A percentile compares a stretch with the other conserved stretches of the same genome.
Conservation (phyloP, 1,139 yeast genomes). For the Yamadazyma conglobata region DNA sequence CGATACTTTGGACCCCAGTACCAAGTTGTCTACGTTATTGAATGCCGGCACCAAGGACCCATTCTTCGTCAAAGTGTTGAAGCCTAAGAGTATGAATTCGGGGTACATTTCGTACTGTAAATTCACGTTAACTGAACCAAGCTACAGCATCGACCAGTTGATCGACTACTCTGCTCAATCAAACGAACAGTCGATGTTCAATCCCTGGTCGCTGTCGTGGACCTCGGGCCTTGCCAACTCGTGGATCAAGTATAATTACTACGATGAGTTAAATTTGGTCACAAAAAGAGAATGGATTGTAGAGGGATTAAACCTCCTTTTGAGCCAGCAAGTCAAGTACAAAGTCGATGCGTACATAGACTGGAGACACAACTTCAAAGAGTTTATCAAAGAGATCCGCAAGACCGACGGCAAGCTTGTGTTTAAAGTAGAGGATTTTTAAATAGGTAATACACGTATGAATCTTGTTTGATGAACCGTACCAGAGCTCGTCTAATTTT, state of each 20-base stretch:
- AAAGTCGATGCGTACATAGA: constrained; percentile 31
- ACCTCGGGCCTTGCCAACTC: constrained; percentile 27
- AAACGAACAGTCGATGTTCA: constrained; percentile 17
- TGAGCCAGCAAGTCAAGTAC: constrained; percentile 28
- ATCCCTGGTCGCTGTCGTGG: constrained; percentile 39
- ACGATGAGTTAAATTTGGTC: constrained; percentile 30
- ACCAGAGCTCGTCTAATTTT: too few species aligned
- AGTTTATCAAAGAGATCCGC: constrained; percentile 23
- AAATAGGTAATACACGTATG: too few species aligned
- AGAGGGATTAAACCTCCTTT: constrained; percentile 30
- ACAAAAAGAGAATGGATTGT: constrained; percentile 29
- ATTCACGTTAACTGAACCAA: constrained; percentile 28
- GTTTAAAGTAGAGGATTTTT: constrained; percentile 39
- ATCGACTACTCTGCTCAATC: constrained; percentile 21
- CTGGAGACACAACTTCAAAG: constrained; percentile 37
- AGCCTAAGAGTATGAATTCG: constrained; percentile 34
- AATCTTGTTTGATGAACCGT: too few species aligned
- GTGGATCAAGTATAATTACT: constrained; percentile 34
- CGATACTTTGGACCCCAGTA: constrained; percentile 18
- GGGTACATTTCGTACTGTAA: constrained; percentile 38
- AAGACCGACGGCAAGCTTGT: constrained; percentile 35
- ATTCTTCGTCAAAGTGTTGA: constrained; percentile 33
- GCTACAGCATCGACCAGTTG: constrained; percentile 32
- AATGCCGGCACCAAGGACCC: constrained; percentile 30
- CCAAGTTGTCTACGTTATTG: constrained; percentile 24